Percentiles rank a stretch among this genome's conserved stretches.
Evolutionary conservation across 352 stramenopile genomes (phyloP).

Genomic region (Globisporangium orthogonon): DNA sequence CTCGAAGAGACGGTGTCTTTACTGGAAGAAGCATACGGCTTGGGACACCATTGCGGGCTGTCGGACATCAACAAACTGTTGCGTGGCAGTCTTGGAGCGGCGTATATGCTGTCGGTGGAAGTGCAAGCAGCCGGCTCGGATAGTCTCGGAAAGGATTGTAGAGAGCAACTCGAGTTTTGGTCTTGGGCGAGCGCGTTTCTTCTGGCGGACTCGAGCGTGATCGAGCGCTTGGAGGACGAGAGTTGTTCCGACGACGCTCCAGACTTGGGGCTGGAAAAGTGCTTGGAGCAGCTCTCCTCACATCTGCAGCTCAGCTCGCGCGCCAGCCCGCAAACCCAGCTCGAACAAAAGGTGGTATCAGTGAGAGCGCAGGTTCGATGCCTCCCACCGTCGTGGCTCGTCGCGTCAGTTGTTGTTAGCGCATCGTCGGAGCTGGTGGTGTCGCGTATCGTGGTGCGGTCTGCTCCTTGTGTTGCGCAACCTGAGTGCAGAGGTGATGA

Average conservation of each 20-base stretch:
- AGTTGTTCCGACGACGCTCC: conserved; percentile 8
- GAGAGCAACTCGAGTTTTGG: conserved; percentile 16
- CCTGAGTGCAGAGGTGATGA: not conserved
- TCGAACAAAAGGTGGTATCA: conserved; percentile 15
- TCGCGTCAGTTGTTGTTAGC: conserved; percentile 33
- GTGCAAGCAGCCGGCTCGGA: not conserved
- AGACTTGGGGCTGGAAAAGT: conserved; percentile 8
- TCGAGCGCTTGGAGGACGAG: conserved; percentile 14
- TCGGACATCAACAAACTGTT: conserved; percentile 40
- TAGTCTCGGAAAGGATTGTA: conserved; percentile 1
- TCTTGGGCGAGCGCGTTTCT: conserved; percentile 30
- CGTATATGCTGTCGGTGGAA: conserved; percentile 25
- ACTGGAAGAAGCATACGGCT: conserved; percentile 37
- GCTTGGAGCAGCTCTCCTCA: conserved; percentile 9
- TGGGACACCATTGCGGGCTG: conserved; percentile 36
- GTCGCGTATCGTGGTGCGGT: conserved; percentile 29
- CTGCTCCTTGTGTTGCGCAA: not conserved
- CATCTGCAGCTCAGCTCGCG: not conserved
- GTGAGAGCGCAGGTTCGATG: conserved; percentile 19
- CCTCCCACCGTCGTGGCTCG: conserved; percentile 33
- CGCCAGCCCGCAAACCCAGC: not conserved
- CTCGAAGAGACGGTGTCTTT: conserved; percentile 20
- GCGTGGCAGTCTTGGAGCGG: conserved; percentile 31
- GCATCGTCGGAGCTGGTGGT: conserved; percentile 42
- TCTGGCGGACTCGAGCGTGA: conserved; percentile 26